phyloP scores from a whole-genome alignment of 2,329 filamentous ascomycete genomes.

The Drechslerella coelobrocha region DNA sequence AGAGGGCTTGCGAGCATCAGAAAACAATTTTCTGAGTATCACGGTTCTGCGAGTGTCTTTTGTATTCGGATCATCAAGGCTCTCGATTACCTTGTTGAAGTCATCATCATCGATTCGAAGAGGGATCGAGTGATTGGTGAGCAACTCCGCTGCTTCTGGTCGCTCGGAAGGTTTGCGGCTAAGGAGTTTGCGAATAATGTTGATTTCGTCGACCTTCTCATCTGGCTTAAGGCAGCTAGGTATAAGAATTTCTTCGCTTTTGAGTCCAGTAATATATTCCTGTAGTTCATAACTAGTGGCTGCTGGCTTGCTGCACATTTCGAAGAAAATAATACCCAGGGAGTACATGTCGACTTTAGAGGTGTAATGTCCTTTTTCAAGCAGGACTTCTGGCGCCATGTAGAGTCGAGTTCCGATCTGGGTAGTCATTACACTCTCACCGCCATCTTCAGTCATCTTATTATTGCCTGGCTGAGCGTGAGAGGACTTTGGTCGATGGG shows the following conservation, averaged over 20 bases:
- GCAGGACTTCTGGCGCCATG: slow-evolving; percentile 87
- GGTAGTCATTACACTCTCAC: slow-evolving; percentile 58
- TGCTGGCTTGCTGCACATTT: slow-evolving; percentile 72
- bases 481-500: slow-evolving; percentile 68
- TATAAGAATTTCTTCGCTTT: slow-evolving; percentile 37
- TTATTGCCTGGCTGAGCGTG: slow-evolving; percentile 2
- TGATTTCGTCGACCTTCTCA: slow-evolving; percentile 32
- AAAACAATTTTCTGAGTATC: slow-evolving; percentile 32
- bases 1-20: slow-evolving; percentile 21
- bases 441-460: slow-evolving; percentile 30
- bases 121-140: slow-evolving; percentile 43
- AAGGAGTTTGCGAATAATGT: slow-evolving; percentile 37
- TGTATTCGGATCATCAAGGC: slow-evolving; percentile 37
- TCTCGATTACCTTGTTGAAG: slow-evolving; percentile 45
- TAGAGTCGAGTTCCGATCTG: slow-evolving; percentile 83
- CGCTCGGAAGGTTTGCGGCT: slow-evolving; percentile 38
- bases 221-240: slow-evolving; percentile 42
- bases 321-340: slow-evolving; percentile 95
- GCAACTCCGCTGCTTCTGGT: slow-evolving; percentile 37
- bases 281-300: slow-evolving; percentile 65
- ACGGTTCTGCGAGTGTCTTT: slow-evolving; percentile 34
- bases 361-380: slow-evolving; percentile 78
- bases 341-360: slow-evolving; percentile 99
- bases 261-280: slow-evolving; percentile 57
- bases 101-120: slow-evolving; percentile 41